Base-by-base conservation (phyloP, 1,284 basidiomycete species). In the Ganoderma lingzhi region DNA sequence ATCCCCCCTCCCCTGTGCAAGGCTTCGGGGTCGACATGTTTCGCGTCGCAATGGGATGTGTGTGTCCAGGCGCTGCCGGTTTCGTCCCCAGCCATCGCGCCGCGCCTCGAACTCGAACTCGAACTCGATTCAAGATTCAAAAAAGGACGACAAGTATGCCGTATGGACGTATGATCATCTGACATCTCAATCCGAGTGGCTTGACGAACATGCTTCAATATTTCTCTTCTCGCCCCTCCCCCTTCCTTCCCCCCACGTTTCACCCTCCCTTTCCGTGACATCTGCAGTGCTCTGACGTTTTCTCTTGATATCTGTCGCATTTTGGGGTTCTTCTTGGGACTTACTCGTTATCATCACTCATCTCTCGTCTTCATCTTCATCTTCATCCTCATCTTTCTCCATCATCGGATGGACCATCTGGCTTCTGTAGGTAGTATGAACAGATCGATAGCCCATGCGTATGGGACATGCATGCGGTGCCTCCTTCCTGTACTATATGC, bases 121-220 rank as follows among this genome's bases (percentile, higher is more conserved):
- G 23, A 23, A 23, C 19, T 48, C 23, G 59, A 8, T 30, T 17
- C 14, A 3, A 3, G 59, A 42, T 30, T 41, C n/a, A 44, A 61
- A 30, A 61, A 30, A 30, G 39, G 59, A 60, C 39, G 39, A 60
- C 39, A 28, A 42, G n/a, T 42, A 60, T 60, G 39, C 59, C 59
- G 39, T 60, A 60, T 60, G 59, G 15, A 37, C 39, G 39, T 60
- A 60, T 60, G 39, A 61, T 61, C 59, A 61, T 61, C 39, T 61
- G 59, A 61, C 59, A 42, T 61, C 59, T 15, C 15, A 39, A 30
- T 61, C 42, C 39, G 39, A 35, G 39, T 61, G 59, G 12, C 59
- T 42, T n/a, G 59, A 61, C 59, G 39, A 39, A 44, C 59, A 61
- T 61, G 59, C 37, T 12, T 8, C 23, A 10, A 9, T 19, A 19